These are phyloP conservation scores for Camillea tinctor DNA, from an alignment of 2,329 filamentous ascomycete genomes.

Conservation along the genomic window DNA sequence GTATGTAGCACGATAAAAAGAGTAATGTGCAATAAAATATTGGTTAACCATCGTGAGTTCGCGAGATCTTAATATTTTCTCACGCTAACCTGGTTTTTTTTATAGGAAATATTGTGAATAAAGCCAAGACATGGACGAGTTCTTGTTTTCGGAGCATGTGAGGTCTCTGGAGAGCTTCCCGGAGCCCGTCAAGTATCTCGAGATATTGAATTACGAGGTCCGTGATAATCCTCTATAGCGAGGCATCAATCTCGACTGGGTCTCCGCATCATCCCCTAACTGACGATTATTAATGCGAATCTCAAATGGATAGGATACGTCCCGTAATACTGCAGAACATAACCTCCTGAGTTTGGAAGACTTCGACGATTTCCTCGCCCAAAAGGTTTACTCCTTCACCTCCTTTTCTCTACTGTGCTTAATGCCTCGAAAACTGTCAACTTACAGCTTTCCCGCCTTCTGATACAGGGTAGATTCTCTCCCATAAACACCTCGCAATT, in stretches of 20 bases:
- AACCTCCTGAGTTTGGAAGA: conserved; percentile 6
- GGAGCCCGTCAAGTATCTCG: conserved; percentile 15
- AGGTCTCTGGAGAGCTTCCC: neutral
- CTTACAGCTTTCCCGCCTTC: neutral
- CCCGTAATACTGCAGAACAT: neutral
- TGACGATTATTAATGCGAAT: neutral
- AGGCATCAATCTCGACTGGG: neutral
- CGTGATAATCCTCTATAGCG: neutral
- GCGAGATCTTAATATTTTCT: too few relatives aligned
- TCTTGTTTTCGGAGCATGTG: conserved; percentile 5
- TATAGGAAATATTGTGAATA: neutral
- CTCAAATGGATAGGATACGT: neutral
- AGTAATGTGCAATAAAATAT: too few relatives aligned
- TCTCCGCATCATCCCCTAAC: neutral
- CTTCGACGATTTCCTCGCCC: conserved; percentile 16
- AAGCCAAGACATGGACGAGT: conserved; percentile 7
- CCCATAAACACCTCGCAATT: conserved; percentile 3
- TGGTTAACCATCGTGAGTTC: too few relatives aligned
- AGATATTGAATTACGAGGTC: conserved; percentile 25
- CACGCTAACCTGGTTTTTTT: too few relatives aligned
- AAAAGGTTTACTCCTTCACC: conserved; percentile 6
- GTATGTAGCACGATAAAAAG: too few relatives aligned
- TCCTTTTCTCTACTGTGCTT: neutral
- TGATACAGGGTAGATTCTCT: conserved; percentile 11
- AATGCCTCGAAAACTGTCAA: neutral